phyloP scores from a whole-genome alignment of 768 basidiomycete genomes.

The Collybia sp. region DNA sequence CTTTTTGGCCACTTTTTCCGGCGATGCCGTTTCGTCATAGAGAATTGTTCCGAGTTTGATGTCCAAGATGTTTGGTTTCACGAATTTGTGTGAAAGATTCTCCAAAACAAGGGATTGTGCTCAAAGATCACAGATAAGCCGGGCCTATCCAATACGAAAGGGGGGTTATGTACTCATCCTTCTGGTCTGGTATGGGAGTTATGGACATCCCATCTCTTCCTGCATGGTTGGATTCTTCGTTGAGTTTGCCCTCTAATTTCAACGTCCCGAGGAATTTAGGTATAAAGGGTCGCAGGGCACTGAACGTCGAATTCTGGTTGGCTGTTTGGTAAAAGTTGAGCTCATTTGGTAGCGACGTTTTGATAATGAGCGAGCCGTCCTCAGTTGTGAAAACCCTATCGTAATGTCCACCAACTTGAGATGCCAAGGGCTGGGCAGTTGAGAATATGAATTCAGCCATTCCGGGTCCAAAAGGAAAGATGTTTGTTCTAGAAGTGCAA shows the following conservation, averaged over 20 bases:
- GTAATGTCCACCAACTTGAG: constrained; percentile 76
- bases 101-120: constrained; percentile 78
- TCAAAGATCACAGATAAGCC: constrained; percentile 2
- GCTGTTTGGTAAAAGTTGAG: constrained; percentile 66
- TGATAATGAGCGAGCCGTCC: constrained; percentile 78
- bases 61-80: constrained; percentile 84
- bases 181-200: constrained; percentile 26
- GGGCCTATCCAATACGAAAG: not conserved
- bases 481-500: constrained; percentile 20
- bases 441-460: no score
- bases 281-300: constrained; percentile 50
- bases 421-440: constrained; percentile 11
- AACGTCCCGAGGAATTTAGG: constrained; percentile 81
- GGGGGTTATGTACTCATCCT: constrained; percentile 35
- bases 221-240: constrained; percentile 9
- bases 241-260: constrained; percentile 60
- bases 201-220: constrained; percentile 3
- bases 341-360: constrained; percentile 64
- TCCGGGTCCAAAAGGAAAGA: no score
- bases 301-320: constrained; percentile 32
- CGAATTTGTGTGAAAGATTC: constrained; percentile 72
- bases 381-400: constrained; percentile 61
- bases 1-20: constrained; percentile 81
- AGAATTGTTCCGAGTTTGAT: constrained; percentile 90
- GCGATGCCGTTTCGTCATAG: constrained; percentile 62